phyloP scores from a whole-genome alignment of 768 basidiomycete genomes.

The Hysterangium stoloniferum region DNA sequence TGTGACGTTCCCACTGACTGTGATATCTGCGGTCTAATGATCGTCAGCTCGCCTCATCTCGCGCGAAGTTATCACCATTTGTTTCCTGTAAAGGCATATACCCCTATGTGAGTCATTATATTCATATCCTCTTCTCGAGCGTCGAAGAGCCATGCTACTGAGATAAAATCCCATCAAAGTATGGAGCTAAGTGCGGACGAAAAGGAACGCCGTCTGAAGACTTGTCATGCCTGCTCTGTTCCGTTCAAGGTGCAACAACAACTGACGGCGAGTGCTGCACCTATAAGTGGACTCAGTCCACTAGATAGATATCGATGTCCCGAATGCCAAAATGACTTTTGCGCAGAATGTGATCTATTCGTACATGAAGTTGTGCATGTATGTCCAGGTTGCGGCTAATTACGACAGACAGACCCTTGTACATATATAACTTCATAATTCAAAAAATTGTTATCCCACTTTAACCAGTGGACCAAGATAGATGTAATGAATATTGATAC shows the following conservation, averaged over 20 bases:
- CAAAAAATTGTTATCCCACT: no score
- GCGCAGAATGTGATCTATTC: slow-evolving; percentile 93
- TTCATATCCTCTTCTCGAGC: slow-evolving; percentile 7
- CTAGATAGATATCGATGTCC: slow-evolving; percentile 85
- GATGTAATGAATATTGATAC: no score
- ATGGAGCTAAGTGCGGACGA: slow-evolving; percentile 30
- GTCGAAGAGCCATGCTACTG: slow-evolving; percentile 6
- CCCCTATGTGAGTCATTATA: slow-evolving; percentile 60
- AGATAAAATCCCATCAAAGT: slow-evolving; percentile 25
- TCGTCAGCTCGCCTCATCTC: slow-evolving; percentile 95
- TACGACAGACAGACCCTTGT: no score
- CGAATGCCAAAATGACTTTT: slow-evolving; percentile 82
- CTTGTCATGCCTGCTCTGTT: slow-evolving; percentile 76
- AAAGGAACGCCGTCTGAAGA: slow-evolving; percentile 24
- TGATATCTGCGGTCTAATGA: slow-evolving; percentile 94
- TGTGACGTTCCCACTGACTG: slow-evolving; percentile 99
- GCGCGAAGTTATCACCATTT: slow-evolving; percentile 93
- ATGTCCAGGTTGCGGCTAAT: slow-evolving; percentile 76
- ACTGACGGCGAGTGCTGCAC: slow-evolving; percentile 29
- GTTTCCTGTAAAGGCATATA: slow-evolving; percentile 87
- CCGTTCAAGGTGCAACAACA: slow-evolving; percentile 47
- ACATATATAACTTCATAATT: no score
- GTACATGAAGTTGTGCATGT: slow-evolving; percentile 93
- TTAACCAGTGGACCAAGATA: no score
- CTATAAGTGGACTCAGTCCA: slow-evolving; percentile 66